Evolutionary conservation across 163 green algal genomes (phyloP), one percentile per base, ranked within the genome.

Genomic region (Coccomyxa subellipsoidea): DNA sequence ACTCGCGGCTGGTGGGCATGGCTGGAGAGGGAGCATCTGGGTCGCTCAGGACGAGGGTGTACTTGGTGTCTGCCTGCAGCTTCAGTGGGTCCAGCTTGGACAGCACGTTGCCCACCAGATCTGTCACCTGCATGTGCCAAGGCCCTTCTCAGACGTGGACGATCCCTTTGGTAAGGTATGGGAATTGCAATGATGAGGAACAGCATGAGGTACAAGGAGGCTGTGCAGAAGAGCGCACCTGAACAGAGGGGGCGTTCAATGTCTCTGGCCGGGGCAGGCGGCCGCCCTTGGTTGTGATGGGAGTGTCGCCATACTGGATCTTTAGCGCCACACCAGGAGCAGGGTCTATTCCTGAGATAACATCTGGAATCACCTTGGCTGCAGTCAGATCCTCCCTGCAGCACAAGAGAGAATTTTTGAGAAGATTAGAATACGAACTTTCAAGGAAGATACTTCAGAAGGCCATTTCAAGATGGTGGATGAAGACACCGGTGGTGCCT

Each of bases 1-100:
- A 77, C 21, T 77, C 70, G 27, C 25, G 70, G 32, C 18, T n/a
- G 31, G 32, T 77, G 70, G 70, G 70, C 27, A 34, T 73, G 29
- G 66, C 66, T 7, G 66, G 66, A 73, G 66, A 73, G n/a, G 66
- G 66, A 36, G 66, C 66, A 73, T 73, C 66, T n/a, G 66, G 66
- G 27, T 73, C 66, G 27, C 18, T 36, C 2, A 73, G 3, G 66
- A 73, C 4, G 21, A 73, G 66, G 10, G 66, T 73, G 66, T 73
- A 73, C n/a, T 1, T 35, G 6, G 1, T 73, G 7, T 0, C 32
- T 73, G 66, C 21, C 66, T 73, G 66, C 66, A 73, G n/a, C 66
- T 73, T 73, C 21, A 73, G n/a, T n/a, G n/a, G n/a, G n/a, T n/a
- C n/a, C n/a, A n/a, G 66, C 66, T 3, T 34, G 1, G 66, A 73